Evolutionary conservation across 2,329 filamentous ascomycete genomes (phyloP).

Genomic region (Akanthomyces muscarius): DNA sequence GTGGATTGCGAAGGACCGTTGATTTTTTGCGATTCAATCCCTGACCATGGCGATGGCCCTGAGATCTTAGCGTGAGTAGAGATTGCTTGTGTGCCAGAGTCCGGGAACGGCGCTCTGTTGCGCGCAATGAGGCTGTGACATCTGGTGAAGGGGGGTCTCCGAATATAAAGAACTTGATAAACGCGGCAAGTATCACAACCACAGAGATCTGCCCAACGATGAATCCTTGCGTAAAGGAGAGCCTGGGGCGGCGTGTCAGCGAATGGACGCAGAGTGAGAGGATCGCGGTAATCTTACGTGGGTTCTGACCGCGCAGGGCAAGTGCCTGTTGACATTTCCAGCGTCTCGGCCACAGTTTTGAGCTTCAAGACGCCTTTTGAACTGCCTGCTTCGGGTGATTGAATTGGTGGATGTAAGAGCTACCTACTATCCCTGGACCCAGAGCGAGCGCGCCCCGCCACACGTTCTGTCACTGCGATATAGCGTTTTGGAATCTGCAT

Average conservation of each 20-base stretch:
- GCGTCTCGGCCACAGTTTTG: neutral
- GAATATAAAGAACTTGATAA: constrained; percentile 99
- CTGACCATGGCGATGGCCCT: constrained; percentile 38
- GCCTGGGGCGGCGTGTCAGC: constrained; percentile 42
- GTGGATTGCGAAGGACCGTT: constrained; percentile 67
- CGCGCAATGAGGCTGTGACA: constrained; percentile 69
- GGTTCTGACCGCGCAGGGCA: constrained; percentile 43
- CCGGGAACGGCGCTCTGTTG: constrained; percentile 67
- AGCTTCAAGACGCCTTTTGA: neutral
- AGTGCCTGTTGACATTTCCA: constrained; percentile 37
- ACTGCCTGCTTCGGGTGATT: neutral
- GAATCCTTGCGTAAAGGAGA: constrained; percentile 91
- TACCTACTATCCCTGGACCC: constrained; percentile 5
- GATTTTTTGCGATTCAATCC: constrained; percentile 62
- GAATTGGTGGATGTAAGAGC: constrained; percentile 18
- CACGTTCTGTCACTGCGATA: neutral
- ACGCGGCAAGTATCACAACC: constrained; percentile 83
- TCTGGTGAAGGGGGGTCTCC: constrained; percentile 86
- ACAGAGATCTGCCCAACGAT: constrained; percentile 91
- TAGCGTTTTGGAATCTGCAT: neutral
- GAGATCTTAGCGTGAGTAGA: constrained; percentile 57
- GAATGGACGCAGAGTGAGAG: neutral
- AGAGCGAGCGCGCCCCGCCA: constrained; percentile 1
- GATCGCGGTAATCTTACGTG: constrained; percentile 35
- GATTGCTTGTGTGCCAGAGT: constrained; percentile 74